phyloP scores from a whole-genome alignment of 805 yeast genomes.

The Blastobotrys peoriensis region DNA sequence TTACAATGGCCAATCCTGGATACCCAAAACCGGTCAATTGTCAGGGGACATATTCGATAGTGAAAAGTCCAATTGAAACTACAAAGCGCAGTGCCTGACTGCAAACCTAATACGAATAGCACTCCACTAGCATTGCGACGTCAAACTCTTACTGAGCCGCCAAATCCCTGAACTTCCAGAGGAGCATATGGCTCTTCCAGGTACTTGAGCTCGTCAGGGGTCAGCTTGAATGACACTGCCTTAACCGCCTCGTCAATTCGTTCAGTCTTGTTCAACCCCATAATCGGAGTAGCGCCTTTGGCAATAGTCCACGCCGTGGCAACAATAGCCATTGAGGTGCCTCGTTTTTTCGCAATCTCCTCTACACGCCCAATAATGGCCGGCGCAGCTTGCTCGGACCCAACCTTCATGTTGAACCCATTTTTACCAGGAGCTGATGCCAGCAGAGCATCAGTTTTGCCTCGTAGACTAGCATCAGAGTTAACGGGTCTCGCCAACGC shows the following conservation, averaged over 20 bases:
- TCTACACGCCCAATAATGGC: constrained; percentile 48
- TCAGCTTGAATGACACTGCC: constrained; percentile 38
- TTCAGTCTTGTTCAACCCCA: constrained; percentile 44
- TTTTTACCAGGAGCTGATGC: too few relatives aligned
- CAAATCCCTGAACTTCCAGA: constrained; percentile 20
- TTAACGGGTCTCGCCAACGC: constrained; percentile 43
- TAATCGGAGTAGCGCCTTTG: constrained; percentile 50
- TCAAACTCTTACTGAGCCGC: too few relatives aligned
- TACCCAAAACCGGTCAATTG: too few relatives aligned
- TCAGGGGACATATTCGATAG: too few relatives aligned
- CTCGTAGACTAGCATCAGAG: constrained; percentile 6
- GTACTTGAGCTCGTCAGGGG: constrained; percentile 28
- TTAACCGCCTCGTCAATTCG: constrained; percentile 48
- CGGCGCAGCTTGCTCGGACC: too few relatives aligned
- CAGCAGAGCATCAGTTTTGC: constrained; percentile 5
- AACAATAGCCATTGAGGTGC: constrained; percentile 48
- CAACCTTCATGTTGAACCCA: too few relatives aligned
- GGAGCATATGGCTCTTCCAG: constrained; percentile 30
- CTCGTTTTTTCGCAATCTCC: constrained; percentile 42
- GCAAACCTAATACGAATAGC: neutral
- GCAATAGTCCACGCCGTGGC: constrained; percentile 48
- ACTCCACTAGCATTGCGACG: too few relatives aligned
- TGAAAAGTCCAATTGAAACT: too few relatives aligned
- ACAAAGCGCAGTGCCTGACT: neutral
- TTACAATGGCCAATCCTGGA: too few relatives aligned